Evolutionary conservation across 345 rosid genomes (phyloP).

Genomic region (Corchorus olitorius): DNA sequence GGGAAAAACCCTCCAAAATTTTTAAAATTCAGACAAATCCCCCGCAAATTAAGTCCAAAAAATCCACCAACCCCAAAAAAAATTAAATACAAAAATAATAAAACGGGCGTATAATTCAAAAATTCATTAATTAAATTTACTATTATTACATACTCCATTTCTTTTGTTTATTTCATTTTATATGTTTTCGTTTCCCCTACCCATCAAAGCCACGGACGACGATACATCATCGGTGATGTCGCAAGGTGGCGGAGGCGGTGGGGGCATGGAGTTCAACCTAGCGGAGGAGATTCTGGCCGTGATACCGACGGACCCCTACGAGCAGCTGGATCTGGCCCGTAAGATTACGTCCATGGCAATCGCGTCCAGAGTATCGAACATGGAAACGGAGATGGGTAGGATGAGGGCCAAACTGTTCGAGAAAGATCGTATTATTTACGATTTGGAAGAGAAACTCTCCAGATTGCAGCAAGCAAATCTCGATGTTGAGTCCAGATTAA

Average conservation of each 20-base stretch:
- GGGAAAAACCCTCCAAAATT: background rate
- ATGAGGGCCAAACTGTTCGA: slow-evolving; percentile 55
- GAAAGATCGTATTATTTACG: slow-evolving; percentile 62
- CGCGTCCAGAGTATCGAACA: slow-evolving; percentile 82
- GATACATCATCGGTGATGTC: slow-evolving; percentile 32
- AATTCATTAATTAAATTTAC: background rate
- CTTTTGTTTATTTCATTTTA: background rate
- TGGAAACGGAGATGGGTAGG: slow-evolving; percentile 65
- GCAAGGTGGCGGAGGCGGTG: slow-evolving; percentile 31
- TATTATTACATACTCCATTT: background rate
- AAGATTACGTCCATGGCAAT: slow-evolving; percentile 97
- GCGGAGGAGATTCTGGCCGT: slow-evolving; percentile 78
- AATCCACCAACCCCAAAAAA: background rate
- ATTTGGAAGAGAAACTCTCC: slow-evolving; percentile 56
- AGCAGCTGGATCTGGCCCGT: slow-evolving; percentile 94
- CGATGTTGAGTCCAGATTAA: slow-evolving; percentile 62
- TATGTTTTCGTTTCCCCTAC: slow-evolving; percentile 1
- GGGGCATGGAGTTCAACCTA: slow-evolving; percentile 53
- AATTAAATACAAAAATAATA: background rate
- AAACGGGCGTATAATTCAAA: background rate
- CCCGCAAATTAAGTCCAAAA: background rate
- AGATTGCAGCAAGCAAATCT: slow-evolving; percentile 52
- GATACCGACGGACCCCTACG: slow-evolving; percentile 87
- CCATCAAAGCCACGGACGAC: slow-evolving; percentile 1
- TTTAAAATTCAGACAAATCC: background rate